These are phyloP conservation scores for Fusarium chlamydosporum DNA, from an alignment of 2,329 filamentous ascomycete species.

Conservation along the genomic window DNA sequence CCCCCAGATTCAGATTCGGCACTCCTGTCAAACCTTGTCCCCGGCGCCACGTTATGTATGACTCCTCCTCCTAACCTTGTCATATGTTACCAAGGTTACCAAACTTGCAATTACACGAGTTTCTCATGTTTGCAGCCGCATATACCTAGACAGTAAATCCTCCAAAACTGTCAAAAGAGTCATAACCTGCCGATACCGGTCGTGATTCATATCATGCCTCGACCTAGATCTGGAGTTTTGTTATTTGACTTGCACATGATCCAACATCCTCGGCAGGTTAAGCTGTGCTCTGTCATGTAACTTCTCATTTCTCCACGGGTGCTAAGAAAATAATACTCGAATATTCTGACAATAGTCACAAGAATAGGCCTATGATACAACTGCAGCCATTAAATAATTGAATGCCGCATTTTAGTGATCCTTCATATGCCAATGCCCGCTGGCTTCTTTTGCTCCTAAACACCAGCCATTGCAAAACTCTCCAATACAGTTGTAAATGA, in stretches of 20 bases:
- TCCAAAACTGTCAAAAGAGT: slow-evolving; percentile 13
- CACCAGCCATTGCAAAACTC: slow-evolving; percentile 13
- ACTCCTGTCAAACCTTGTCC: slow-evolving; percentile 26
- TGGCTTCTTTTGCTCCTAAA: slow-evolving; percentile 20
- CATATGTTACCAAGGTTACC: slow-evolving; percentile 2
- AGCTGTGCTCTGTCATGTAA: background rate
- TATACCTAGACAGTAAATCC: slow-evolving; percentile 5
- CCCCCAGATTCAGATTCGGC: slow-evolving; percentile 38
- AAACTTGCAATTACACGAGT: slow-evolving; percentile 24
- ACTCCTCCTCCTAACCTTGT: slow-evolving; percentile 19
- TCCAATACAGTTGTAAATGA: slow-evolving; percentile 19
- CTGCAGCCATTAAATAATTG: slow-evolving; percentile 2
- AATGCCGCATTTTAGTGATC: slow-evolving; percentile 1
- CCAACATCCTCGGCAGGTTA: slow-evolving; percentile 29
- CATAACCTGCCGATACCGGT: slow-evolving; percentile 43
- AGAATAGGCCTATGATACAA: slow-evolving; percentile 6
- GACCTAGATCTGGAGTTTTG: slow-evolving; percentile 23
- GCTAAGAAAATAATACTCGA: background rate
- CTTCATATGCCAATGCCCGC: slow-evolving; percentile 7
- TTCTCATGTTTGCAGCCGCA: background rate
- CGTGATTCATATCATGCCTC: slow-evolving; percentile 6
- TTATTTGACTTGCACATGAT: slow-evolving; percentile 24
- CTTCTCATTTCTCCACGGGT: slow-evolving; percentile 15
- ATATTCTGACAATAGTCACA: slow-evolving; percentile 16
- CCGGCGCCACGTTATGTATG: slow-evolving; percentile 26